These are phyloP conservation scores for Pyrenopolyporus hunteri DNA, from an alignment of 495 filamentous ascomycete genomes.

Conservation along the genomic window DNA sequence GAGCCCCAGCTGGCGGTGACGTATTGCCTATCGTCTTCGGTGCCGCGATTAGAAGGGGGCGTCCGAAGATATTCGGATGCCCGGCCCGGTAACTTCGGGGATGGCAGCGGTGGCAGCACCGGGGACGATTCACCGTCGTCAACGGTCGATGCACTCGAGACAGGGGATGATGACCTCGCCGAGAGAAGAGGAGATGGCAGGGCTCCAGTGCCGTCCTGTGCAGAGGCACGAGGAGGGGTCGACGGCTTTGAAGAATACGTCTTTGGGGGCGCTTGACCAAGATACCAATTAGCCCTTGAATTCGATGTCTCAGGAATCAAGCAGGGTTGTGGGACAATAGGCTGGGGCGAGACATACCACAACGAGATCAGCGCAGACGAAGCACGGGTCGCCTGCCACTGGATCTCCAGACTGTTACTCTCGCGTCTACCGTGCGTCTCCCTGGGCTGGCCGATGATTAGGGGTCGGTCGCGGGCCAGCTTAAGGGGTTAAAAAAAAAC, in stretches of 20 bases:
- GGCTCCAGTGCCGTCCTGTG: slow-evolving; percentile 54
- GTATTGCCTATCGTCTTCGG: slow-evolving; percentile 48
- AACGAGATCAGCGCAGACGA: slow-evolving; percentile 64
- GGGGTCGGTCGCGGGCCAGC: slow-evolving; percentile 28
- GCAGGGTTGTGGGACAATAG: slow-evolving; percentile 5
- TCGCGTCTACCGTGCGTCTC: slow-evolving; percentile 34
- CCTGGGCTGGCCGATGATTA: slow-evolving; percentile 28
- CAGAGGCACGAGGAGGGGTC: slow-evolving; percentile 59
- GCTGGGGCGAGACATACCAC: slow-evolving; percentile 45
- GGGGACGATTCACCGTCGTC: slow-evolving; percentile 57
- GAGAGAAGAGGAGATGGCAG: slow-evolving; percentile 38
- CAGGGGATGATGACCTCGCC: slow-evolving; percentile 50
- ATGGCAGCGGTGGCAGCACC: slow-evolving; percentile 58
- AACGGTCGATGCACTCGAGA: slow-evolving; percentile 60
- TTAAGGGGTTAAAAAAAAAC: slow-evolving; percentile 31
- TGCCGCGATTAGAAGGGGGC: slow-evolving; percentile 47
- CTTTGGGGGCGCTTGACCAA: slow-evolving; percentile 43
- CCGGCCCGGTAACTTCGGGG: slow-evolving; percentile 55
- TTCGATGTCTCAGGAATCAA: slow-evolving; percentile 11
- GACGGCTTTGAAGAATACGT: slow-evolving; percentile 59
- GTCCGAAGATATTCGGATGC: slow-evolving; percentile 56
- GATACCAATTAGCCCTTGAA: slow-evolving; percentile 21
- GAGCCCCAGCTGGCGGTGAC: slow-evolving; percentile 77
- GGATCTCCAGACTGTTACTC: slow-evolving; percentile 48
- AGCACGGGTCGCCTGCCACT: slow-evolving; percentile 58